These are phyloP conservation scores for Myxozyma mucilagina DNA, from an alignment of 805 yeast genomes.

Conservation along the genomic window DNA sequence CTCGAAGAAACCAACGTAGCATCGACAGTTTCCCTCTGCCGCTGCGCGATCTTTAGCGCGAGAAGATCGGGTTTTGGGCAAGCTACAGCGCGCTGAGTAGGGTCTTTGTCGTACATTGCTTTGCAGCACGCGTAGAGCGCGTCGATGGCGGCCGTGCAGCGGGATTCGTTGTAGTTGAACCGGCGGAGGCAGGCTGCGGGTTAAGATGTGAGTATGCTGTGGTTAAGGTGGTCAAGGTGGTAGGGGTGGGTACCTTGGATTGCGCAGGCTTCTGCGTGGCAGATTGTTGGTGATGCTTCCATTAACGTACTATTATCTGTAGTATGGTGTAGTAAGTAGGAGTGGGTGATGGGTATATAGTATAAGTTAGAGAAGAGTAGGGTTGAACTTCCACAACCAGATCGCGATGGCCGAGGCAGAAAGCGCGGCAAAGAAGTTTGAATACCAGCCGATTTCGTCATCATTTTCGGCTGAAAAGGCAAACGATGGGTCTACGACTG, in stretches of 20 bases:
- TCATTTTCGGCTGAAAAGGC: constrained; percentile 1
- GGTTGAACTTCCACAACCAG: neutral
- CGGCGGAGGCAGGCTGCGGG: constrained; percentile 59
- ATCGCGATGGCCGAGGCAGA: neutral
- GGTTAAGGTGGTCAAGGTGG: neutral
- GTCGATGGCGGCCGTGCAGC: constrained; percentile 70
- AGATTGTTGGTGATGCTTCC: constrained; percentile 41
- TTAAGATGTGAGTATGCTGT: neutral
- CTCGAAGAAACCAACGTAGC: constrained; percentile 47
- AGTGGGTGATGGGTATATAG: neutral
- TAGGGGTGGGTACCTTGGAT: constrained; percentile 55
- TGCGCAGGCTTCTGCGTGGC: constrained; percentile 79
- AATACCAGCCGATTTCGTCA: constrained; percentile 9
- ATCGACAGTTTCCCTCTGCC: constrained; percentile 57
- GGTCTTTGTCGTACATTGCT: constrained; percentile 63
- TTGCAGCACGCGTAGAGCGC: constrained; percentile 74
- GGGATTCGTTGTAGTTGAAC: constrained; percentile 67
- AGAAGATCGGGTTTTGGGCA: constrained; percentile 74
- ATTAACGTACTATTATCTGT: no score
- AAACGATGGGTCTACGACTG: neutral
- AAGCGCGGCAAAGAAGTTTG: constrained; percentile 1
- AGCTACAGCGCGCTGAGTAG: constrained; percentile 63
- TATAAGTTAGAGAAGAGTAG: neutral
- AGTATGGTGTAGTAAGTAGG: neutral
- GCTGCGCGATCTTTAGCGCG: constrained; percentile 63